phyloP scores from a whole-genome alignment of 768 basidiomycete species.

The Leucogyrophana mollusca region DNA sequence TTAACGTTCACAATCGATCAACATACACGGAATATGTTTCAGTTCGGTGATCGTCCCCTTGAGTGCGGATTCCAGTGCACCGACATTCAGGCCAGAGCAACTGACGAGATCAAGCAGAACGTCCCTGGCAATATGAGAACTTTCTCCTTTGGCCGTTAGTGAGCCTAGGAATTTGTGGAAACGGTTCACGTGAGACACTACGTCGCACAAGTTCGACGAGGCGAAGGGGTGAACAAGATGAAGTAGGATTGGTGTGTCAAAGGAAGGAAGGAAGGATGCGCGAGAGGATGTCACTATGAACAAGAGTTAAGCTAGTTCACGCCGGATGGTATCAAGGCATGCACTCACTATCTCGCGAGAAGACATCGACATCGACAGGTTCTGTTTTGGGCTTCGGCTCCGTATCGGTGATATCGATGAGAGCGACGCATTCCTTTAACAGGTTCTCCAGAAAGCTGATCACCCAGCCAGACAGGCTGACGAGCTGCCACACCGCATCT shows the following conservation, averaged over 20 bases:
- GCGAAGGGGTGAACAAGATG: constrained; percentile 63
- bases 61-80: constrained; percentile 47
- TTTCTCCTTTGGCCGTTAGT: constrained; percentile 57
- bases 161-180: constrained; percentile 54
- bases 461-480: constrained; percentile 60
- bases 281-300: constrained; percentile 32
- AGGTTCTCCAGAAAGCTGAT: constrained; percentile 60
- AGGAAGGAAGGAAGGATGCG: constrained; percentile 13
- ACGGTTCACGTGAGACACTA: constrained; percentile 55
- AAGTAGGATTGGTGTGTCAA: constrained; percentile 46
- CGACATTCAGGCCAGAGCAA: constrained; percentile 63
- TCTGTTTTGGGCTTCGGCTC: constrained; percentile 23
- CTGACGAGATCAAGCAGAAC: constrained; percentile 62
- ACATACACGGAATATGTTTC: constrained; percentile 21
- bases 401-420: constrained; percentile 23
- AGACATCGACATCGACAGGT: constrained; percentile 25
- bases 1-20: background rate
- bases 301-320: constrained; percentile 55
- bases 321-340: constrained; percentile 29
- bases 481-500: constrained; percentile 77
- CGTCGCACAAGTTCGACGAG: constrained; percentile 47
- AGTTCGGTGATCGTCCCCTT: constrained; percentile 30
- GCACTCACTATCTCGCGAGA: constrained; percentile 22
- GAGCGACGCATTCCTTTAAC: constrained; percentile 49
- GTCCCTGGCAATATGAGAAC: constrained; percentile 61